These are phyloP conservation scores for Coniosporium tulheliwenetii DNA, from an alignment of 2,329 filamentous ascomycete genomes.

Conservation along the genomic window DNA sequence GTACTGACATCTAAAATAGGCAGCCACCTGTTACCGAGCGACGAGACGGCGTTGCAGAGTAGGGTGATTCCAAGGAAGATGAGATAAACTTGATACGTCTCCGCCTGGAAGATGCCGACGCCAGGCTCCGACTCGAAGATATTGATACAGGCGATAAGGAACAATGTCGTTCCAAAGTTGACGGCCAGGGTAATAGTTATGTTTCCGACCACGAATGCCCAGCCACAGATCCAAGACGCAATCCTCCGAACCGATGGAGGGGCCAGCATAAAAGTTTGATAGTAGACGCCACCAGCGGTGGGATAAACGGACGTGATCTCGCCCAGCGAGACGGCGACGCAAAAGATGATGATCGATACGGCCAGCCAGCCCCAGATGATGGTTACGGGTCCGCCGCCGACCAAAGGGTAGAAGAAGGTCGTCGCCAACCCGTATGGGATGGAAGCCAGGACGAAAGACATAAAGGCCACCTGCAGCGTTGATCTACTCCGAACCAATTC, in stretches of 20 bases:
- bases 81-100: slow-evolving; percentile 30
- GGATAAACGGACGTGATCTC: slow-evolving; percentile 65
- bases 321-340: slow-evolving; percentile 53
- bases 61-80: slow-evolving; percentile 34
- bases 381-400: slow-evolving; percentile 49
- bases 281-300: slow-evolving; percentile 65
- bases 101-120: slow-evolving; percentile 26
- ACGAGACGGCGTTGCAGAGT: slow-evolving; percentile 33
- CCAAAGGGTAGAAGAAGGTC: slow-evolving; percentile 50
- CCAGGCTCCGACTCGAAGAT: slow-evolving; percentile 34
- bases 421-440: slow-evolving; percentile 62
- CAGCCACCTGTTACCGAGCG: slow-evolving; percentile 37
- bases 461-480: slow-evolving; percentile 55
- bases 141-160: slow-evolving; percentile 39
- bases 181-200: slow-evolving; percentile 73
- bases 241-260: slow-evolving; percentile 43
- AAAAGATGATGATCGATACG: slow-evolving; percentile 54
- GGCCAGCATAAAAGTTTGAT: slow-evolving; percentile 62
- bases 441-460: slow-evolving; percentile 61
- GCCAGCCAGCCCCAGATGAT: slow-evolving; percentile 60
- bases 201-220: slow-evolving; percentile 65
- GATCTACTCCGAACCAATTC: slow-evolving; percentile 50
- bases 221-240: slow-evolving; percentile 57
- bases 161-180: slow-evolving; percentile 53
- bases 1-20: slow-evolving; percentile 49